Conservation (phyloP, 2,329 filamentous ascomycete species). For the Botryotinia narcissicola region DNA sequence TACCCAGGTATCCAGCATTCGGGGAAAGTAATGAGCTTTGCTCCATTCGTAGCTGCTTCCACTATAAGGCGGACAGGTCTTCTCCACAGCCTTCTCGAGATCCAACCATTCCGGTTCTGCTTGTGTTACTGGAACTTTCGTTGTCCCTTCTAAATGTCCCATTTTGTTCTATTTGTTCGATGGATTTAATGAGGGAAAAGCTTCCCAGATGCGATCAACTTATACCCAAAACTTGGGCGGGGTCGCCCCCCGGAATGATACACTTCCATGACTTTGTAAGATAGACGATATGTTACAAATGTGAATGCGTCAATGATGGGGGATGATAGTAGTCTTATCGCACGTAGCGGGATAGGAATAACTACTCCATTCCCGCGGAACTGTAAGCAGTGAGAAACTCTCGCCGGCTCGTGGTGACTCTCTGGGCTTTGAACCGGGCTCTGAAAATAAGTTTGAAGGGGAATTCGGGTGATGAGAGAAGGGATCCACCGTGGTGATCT, state of each 20-base stretch:
- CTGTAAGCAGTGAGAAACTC: neutral
- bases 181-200: neutral
- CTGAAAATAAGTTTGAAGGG: neutral
- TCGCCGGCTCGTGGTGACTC: no score
- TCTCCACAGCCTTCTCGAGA: slow-evolving; percentile 51
- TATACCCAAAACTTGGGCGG: neutral
- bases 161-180: neutral
- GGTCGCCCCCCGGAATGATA: neutral
- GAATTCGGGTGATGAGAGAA: neutral
- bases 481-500: neutral
- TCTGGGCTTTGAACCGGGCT: neutral
- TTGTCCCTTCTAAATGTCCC: neutral
- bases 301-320: neutral
- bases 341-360: neutral
- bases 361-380: neutral
- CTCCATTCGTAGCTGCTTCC: slow-evolving; percentile 52
- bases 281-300: neutral
- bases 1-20: slow-evolving; percentile 45
- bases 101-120: slow-evolving; percentile 60
- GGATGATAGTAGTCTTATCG: neutral
- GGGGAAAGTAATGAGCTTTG: slow-evolving; percentile 53
- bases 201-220: neutral
- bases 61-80: slow-evolving; percentile 55
- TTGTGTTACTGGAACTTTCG: slow-evolving; percentile 48
- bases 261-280: neutral